Conservation (phyloP, 129 eudicot genomes). For the sunflower (Helianthus annuus) region HanXRQr2.0-SUNRISE NC_035444.2:57030605-57031104, state of each 20-base stretch:
- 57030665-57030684: slow-evolving; percentile 22
- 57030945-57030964: slow-evolving; percentile 52
- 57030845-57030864: slow-evolving; percentile 35
- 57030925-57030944: slow-evolving; percentile 34
- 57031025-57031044: too few relatives aligned
- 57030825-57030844: slow-evolving; percentile 38
- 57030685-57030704: slow-evolving; percentile 5
- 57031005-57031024: too few relatives aligned
- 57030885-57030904: slow-evolving; percentile 31
- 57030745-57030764: slow-evolving; percentile 16
- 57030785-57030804: slow-evolving; percentile 7
- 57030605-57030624: slow-evolving; percentile 46
- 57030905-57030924: slow-evolving; percentile 17
- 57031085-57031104: slow-evolving; percentile 22
- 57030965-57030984: background rate
- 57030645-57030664: slow-evolving; percentile 29
- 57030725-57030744: slow-evolving; percentile 33
- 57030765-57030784: background rate
- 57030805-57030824: background rate
- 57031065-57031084: background rate
- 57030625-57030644: slow-evolving; percentile 53
- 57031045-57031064: background rate
- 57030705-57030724: slow-evolving; percentile 15
- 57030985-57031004: background rate
- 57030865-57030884: slow-evolving; percentile 31